Percentiles rank a stretch among this genome's conserved stretches.
Conservation (phyloP, 768 basidiomycete species). For the Suillus discolor region DNA sequence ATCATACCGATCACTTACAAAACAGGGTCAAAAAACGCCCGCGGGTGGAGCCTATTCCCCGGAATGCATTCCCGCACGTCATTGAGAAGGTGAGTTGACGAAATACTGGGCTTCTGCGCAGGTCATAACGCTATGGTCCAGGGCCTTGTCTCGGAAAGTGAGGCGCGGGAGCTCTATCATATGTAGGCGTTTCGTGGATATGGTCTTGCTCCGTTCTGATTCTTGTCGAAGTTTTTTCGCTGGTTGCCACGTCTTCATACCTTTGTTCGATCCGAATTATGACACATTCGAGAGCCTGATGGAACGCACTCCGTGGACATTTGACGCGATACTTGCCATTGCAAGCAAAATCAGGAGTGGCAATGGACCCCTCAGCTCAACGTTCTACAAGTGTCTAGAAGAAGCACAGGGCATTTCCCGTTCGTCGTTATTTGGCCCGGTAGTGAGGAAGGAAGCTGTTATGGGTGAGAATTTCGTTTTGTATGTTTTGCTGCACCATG, state of each 20-base stretch:
- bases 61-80: constrained; percentile 87
- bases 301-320: constrained; percentile 95
- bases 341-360: constrained; percentile 92
- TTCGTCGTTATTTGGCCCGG: constrained; percentile 90
- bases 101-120: background rate
- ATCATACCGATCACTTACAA: constrained; percentile 13
- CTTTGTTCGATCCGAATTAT: constrained; percentile 89
- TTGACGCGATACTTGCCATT: constrained; percentile 90
- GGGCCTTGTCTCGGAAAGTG: constrained; percentile 83
- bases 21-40: constrained; percentile 81
- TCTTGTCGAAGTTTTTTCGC: constrained; percentile 77
- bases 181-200: constrained; percentile 55
- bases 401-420: constrained; percentile 96
- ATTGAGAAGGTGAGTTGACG: constrained; percentile 69
- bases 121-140: constrained; percentile 32
- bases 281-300: constrained; percentile 92
- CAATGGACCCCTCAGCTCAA: constrained; percentile 79
- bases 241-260: constrained; percentile 95
- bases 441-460: constrained; percentile 93
- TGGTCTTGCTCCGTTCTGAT: constrained; percentile 7
- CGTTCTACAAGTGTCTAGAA: constrained; percentile 90
- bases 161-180: constrained; percentile 90
- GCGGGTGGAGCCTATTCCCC: constrained; percentile 78
- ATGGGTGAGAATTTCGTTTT: constrained; percentile 57
- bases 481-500: background rate